Evolutionary conservation across 257 asterid genomes (phyloP).

Genomic region (Mitragyna speciosa): DNA sequence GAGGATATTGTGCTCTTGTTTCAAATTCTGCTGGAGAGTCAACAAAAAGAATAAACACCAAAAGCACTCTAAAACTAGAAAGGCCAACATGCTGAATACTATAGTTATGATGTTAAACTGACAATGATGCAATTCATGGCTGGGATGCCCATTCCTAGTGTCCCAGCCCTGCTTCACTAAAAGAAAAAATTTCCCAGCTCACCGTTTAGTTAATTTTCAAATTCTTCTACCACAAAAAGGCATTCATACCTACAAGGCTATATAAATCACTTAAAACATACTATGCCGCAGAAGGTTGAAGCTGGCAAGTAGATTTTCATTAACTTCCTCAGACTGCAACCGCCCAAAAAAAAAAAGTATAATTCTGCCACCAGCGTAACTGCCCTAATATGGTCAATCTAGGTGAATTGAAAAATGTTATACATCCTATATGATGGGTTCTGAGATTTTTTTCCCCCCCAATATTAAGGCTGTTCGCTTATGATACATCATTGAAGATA

Average conservation of each 20-base stretch:
- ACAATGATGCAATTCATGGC: background rate
- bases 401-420: background rate
- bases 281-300: background rate
- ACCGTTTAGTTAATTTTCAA: background rate
- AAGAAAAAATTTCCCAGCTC: background rate
- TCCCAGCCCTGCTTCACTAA: background rate
- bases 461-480: background rate
- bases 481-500: background rate
- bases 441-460: background rate
- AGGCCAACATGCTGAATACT: background rate
- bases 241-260: background rate
- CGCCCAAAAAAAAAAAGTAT: background rate
- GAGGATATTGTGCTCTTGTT: background rate
- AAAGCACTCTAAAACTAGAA: background rate
- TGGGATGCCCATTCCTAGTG: background rate
- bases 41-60: background rate
- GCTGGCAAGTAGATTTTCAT: background rate
- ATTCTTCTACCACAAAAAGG: background rate
- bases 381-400: background rate
- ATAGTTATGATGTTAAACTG: background rate
- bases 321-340: background rate
- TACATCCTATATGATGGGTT: background rate
- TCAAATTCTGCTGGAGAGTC: too few relatives aligned
- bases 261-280: background rate
- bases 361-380: background rate